Percentiles rank a stretch among this genome's conserved stretches.
phyloP scores from a whole-genome alignment of 1,284 basidiomycete genomes.

The Filobasidium uniguttulatum region DNA sequence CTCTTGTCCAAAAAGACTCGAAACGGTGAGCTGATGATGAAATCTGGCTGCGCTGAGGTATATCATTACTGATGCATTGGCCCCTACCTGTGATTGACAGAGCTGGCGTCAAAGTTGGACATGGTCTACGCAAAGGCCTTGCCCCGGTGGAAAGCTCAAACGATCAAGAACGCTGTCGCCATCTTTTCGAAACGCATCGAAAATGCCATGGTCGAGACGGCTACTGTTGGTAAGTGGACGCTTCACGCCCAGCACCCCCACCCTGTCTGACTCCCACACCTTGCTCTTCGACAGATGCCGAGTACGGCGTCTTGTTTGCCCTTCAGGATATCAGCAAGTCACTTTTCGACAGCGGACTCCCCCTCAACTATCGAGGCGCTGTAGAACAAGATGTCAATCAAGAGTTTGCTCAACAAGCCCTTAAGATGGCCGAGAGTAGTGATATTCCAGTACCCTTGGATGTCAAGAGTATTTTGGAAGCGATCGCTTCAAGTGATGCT shows the following conservation, averaged over 20 bases:
- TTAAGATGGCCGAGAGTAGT: not conserved
- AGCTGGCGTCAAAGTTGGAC: slow-evolving; percentile 16
- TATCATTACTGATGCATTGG: no score
- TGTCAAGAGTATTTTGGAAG: not conserved
- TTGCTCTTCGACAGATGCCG: not conserved
- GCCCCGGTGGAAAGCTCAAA: slow-evolving; percentile 3
- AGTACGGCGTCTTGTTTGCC: not conserved
- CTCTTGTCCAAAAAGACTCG: not conserved
- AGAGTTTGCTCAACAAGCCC: not conserved
- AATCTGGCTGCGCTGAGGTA: no score
- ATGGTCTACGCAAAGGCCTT: slow-evolving; percentile 13
- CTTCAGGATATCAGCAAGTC: not conserved
- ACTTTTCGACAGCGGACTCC: not conserved
- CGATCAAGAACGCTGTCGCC: slow-evolving; percentile 4
- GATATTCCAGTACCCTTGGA: not conserved
- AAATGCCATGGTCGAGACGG: not conserved
- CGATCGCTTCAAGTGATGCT: not conserved
- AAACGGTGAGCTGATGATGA: not conserved
- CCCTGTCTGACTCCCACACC: slow-evolving; percentile 14
- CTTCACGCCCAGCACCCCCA: no score
- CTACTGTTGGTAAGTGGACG: not conserved
- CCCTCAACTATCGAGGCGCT: not conserved
- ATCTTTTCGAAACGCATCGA: slow-evolving; percentile 3
- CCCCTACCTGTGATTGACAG: no score
- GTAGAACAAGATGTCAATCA: not conserved